These are phyloP conservation scores for Leptographium radiaticola DNA, from an alignment of 2,329 filamentous ascomycete species.

Conservation along the genomic window DNA sequence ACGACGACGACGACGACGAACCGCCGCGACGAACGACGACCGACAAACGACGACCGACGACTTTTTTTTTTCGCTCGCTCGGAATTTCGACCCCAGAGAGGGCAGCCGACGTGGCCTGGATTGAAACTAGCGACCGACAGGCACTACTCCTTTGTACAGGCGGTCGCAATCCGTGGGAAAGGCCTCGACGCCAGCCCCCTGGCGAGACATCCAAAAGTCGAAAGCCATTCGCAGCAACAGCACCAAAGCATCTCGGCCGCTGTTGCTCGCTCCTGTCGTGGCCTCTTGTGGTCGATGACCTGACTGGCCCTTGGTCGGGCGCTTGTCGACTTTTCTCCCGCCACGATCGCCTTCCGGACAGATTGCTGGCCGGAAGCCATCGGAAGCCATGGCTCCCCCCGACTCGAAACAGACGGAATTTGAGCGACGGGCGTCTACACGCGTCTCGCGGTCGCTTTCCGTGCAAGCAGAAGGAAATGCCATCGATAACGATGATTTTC, in stretches of 20 bases:
- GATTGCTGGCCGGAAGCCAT: background rate
- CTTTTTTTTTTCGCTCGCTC: background rate
- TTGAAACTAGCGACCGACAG: too few relatives aligned
- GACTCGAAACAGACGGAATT: slow-evolving; percentile 10
- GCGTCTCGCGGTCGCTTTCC: slow-evolving; percentile 7
- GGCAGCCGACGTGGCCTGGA: too few relatives aligned
- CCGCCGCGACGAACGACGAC: background rate
- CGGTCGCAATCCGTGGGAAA: background rate
- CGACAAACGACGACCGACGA: background rate
- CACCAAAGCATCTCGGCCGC: background rate
- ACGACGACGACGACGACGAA: background rate
- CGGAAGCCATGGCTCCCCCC: slow-evolving; percentile 9
- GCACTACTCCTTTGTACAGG: too few relatives aligned
- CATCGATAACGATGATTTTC: background rate
- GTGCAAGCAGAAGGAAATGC: slow-evolving; percentile 4
- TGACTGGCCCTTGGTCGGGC: background rate
- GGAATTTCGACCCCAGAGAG: background rate
- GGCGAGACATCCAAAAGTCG: background rate
- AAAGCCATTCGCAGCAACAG: background rate
- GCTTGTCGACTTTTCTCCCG: background rate
- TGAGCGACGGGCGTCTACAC: slow-evolving; percentile 10
- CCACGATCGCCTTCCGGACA: background rate
- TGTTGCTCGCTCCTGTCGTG: background rate
- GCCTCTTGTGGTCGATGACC: background rate
- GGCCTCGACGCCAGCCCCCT: background rate